Conservation (phyloP, 345 rosid genomes). For the Rhizophora apiculata region DNA sequence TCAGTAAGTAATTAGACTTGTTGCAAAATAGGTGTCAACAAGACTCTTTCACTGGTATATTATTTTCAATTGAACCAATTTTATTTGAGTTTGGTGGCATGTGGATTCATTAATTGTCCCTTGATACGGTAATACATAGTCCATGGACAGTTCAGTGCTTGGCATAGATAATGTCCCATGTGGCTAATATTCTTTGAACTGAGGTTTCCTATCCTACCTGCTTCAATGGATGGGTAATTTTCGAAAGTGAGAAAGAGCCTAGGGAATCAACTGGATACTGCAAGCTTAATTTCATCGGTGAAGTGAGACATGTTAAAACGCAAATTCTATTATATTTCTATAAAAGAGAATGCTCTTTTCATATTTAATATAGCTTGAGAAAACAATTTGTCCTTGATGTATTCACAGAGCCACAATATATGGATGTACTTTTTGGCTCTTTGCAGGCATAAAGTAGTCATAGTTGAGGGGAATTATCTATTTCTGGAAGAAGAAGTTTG, state of each 20-base stretch:
- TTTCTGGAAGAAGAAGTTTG: conserved; percentile 62
- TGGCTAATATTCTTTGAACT: too few relatives aligned
- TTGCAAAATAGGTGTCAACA: too few relatives aligned
- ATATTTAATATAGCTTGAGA: too few relatives aligned
- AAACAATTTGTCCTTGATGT: background rate
- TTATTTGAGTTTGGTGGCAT: background rate
- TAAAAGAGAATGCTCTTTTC: too few relatives aligned
- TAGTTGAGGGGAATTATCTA: conserved; percentile 87
- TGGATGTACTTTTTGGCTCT: conserved; percentile 4
- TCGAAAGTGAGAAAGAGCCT: background rate
- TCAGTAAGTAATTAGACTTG: conserved; percentile 56
- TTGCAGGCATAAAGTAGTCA: conserved; percentile 83
- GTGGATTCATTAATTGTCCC: background rate
- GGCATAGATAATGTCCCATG: background rate
- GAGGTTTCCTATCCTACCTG: too few relatives aligned
- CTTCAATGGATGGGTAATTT: background rate
- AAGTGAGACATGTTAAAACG: background rate
- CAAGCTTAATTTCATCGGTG: background rate
- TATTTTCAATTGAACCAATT: background rate
- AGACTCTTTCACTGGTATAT: background rate
- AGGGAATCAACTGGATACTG: background rate
- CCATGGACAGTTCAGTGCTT: background rate
- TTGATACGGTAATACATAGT: background rate
- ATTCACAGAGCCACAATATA: background rate
- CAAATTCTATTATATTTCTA: background rate